These are phyloP conservation scores for Linnemannia zychae DNA, from an alignment of 192 early-diverging fungal genomes.

Conservation along the genomic window DNA sequence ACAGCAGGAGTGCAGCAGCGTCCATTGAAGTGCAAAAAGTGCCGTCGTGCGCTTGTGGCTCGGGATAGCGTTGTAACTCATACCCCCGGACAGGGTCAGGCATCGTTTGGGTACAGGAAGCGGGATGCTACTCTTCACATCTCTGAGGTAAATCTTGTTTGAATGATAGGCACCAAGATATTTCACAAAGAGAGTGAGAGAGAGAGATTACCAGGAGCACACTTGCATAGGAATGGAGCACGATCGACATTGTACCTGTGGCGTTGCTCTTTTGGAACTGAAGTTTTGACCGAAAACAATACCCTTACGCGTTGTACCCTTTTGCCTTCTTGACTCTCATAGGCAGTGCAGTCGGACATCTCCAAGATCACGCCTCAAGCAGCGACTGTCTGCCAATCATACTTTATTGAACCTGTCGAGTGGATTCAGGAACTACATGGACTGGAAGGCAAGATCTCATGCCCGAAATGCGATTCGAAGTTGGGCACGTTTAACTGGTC, in stretches of 20 bases:
- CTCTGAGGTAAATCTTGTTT: conserved; percentile 18
- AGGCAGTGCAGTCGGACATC: conserved; percentile 40
- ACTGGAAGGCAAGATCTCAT: conserved; percentile 77
- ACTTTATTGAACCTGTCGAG: conserved; percentile 88
- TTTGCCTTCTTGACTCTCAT: conserved; percentile 36
- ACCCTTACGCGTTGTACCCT: too few species aligned
- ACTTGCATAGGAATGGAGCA: too few species aligned
- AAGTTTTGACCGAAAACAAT: too few species aligned
- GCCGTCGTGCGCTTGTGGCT: conserved; percentile 68
- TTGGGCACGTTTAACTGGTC: conserved; percentile 88
- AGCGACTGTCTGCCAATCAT: conserved; percentile 72
- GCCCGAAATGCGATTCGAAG: conserved; percentile 85
- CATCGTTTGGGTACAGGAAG: conserved; percentile 80
- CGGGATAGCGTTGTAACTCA: conserved; percentile 78
- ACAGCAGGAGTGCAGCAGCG: not conserved
- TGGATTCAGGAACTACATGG: conserved; percentile 81
- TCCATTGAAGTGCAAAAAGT: conserved; percentile 52
- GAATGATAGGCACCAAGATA: conserved; percentile 1
- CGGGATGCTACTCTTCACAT: conserved; percentile 67
- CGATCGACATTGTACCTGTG: too few species aligned
- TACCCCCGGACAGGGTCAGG: conserved; percentile 77
- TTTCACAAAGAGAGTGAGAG: too few species aligned
- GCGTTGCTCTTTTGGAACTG: too few species aligned
- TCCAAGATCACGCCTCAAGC: conserved; percentile 18
- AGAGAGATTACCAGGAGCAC: too few species aligned